Evolutionary conservation across 805 yeast genomes (phyloP), one percentile per base, ranked within the genome.

Genomic region (Scheffersomyces lignosus): DNA sequence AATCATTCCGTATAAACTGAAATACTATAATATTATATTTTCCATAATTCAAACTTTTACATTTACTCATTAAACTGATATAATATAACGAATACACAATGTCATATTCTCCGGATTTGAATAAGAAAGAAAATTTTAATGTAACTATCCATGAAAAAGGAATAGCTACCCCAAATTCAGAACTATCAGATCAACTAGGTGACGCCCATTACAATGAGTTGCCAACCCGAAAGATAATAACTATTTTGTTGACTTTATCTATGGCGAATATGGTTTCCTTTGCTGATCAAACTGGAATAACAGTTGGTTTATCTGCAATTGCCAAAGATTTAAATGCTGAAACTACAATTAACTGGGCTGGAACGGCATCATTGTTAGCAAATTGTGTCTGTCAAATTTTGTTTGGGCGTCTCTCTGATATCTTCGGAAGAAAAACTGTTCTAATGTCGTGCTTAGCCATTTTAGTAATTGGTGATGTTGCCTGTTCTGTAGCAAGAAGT

Each of bases 331-430:
- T 77, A 31, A 38, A 73, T 32, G 76, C 79, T 2, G 60, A 64
- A 28, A 58, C 58, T 14, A 68, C 79, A 1, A 74, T 78, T 29
- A 68, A 77, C 31, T 78, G 84, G 83, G 80, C 79, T 0, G 81
- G 81, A 10, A 72, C 83, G 0, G 71, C 81, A 2, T 54, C 71
- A 12, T 54, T 76, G 18, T 67, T 78, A 34, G 77, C 81, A 4
- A 70, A 70, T 34, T 66, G 78, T 31, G 66, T 69, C 4, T 74
- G 76, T 43, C 81, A 77, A 46, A 75, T 76, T 3, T 49, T 77
- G 8, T 66, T 72, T 33, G 83, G 83, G 1, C 57, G 83, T 22
- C 49, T 76, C 17, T 68, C 80, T 2, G 83, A 78, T 50, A 75
- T 78, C 6, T 74, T 77, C 49, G 78, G 78, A 7, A 52, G 83